Conservation (phyloP, 345 rosid species). For the Moringa oleifera region DNA sequence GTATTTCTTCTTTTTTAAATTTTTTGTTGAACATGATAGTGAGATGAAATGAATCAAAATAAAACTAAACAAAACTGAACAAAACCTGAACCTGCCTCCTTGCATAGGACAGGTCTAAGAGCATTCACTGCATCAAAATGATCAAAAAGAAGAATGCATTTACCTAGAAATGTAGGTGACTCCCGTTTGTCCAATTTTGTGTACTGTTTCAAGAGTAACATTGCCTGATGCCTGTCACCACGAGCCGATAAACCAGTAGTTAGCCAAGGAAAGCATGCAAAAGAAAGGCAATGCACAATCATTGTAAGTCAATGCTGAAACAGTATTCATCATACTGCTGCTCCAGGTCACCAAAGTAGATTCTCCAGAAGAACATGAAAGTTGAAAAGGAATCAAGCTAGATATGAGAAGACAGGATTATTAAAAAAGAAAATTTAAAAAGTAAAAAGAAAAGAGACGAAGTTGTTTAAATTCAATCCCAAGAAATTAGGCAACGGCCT, state of each 20-base stretch:
- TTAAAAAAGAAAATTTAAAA: background rate
- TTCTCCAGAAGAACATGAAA: no score
- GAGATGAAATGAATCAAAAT: background rate
- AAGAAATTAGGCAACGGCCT: no score
- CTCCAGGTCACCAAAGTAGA: no score
- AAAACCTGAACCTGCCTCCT: background rate
- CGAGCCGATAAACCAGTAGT: slow-evolving; percentile 8
- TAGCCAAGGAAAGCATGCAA: slow-evolving; percentile 4
- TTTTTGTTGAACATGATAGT: background rate
- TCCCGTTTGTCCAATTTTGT: slow-evolving; percentile 90
- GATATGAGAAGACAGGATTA: background rate
- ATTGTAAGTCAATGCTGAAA: background rate
- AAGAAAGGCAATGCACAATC: slow-evolving; percentile 3
- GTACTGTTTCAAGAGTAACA: slow-evolving; percentile 83
- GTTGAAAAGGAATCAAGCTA: background rate
- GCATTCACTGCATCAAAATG: background rate
- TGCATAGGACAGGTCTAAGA: background rate
- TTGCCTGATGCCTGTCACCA: slow-evolving; percentile 84
- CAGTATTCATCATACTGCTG: no score
- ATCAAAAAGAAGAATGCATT: background rate
- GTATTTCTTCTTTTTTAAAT: no score
- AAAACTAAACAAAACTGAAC: no score
- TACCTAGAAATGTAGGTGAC: slow-evolving; percentile 94
- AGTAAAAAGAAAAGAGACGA: no score
- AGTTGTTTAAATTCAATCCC: no score